A percentile compares a stretch with the other conserved stretches of the same genome.
Evolutionary conservation across 2,329 filamentous ascomycete species (phyloP).

Genomic region (Monosporascus sp.): DNA sequence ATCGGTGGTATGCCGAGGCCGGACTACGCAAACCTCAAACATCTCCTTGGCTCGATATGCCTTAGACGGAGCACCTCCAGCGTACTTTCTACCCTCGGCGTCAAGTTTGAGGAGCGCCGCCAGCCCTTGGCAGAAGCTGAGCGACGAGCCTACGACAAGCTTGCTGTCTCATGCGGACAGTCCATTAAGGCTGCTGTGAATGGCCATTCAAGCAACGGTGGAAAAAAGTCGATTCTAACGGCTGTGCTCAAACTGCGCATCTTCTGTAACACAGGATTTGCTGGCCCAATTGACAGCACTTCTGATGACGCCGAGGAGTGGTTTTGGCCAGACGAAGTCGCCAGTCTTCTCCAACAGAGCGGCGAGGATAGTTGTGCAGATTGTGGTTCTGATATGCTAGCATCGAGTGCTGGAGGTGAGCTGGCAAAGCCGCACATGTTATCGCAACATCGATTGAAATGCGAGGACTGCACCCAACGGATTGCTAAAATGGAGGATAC

Average conservation of each 20-base stretch:
- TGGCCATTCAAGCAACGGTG: neutral
- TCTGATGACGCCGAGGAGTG: slow-evolving; percentile 6
- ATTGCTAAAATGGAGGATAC: neutral
- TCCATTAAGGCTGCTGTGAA: slow-evolving; percentile 9
- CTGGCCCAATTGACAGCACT: neutral
- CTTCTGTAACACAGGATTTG: slow-evolving; percentile 18
- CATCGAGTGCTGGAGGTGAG: neutral
- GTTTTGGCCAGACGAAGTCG: slow-evolving; percentile 5
- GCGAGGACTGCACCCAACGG: neutral
- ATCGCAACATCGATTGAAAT: neutral
- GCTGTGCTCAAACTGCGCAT: slow-evolving; percentile 19
- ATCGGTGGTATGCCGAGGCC: slow-evolving; percentile 1
- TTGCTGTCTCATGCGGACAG: slow-evolving; percentile 4
- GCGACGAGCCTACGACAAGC: slow-evolving; percentile 4
- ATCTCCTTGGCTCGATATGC: slow-evolving; percentile 14
- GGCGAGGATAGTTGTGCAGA: slow-evolving; percentile 3
- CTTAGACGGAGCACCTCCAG: slow-evolving; percentile 10
- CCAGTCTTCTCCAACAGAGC: slow-evolving; percentile 9
- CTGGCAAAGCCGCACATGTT: neutral
- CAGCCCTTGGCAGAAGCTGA: slow-evolving; percentile 5
- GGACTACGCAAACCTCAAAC: slow-evolving; percentile 10
- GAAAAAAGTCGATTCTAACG: slow-evolving; percentile 9
- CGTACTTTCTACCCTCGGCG: slow-evolving; percentile 6
- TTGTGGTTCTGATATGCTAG: slow-evolving; percentile 2
- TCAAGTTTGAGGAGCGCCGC: slow-evolving; percentile 5